Percentiles rank a stretch among this genome's conserved stretches.
Conservation (phyloP, 164 flowering plant species). For the Kalanchoe fedtschenkoi region DNA sequence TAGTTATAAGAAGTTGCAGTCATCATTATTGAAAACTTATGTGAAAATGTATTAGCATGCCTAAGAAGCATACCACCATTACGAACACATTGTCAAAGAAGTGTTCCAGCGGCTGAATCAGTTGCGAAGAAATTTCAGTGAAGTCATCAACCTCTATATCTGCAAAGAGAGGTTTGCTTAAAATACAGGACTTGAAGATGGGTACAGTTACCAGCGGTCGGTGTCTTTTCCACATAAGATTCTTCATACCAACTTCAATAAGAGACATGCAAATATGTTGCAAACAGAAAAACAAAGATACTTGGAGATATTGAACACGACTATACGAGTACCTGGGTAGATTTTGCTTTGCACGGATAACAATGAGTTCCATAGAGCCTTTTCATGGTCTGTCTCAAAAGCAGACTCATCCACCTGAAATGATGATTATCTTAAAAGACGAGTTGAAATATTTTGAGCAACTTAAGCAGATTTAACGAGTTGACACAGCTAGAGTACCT, state of each 20-base stretch:
- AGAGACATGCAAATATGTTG: neutral
- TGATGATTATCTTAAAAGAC: neutral
- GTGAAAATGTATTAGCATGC: neutral
- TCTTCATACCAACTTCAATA: too few relatives aligned
- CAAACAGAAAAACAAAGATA: neutral
- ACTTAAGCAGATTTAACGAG: neutral
- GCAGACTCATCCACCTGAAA: conserved; percentile 59
- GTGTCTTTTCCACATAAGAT: too few relatives aligned
- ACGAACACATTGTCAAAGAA: conserved; percentile 86
- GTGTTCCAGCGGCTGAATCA: conserved; percentile 74
- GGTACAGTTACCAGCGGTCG: too few relatives aligned
- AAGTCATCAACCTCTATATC: conserved; percentile 82
- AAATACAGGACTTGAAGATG: neutral
- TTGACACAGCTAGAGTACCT: conserved; percentile 29
- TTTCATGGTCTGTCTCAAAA: conserved; percentile 73
- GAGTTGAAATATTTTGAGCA: neutral
- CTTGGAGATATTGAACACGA: too few relatives aligned
- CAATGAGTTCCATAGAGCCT: conserved; percentile 62
- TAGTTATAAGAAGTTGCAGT: neutral
- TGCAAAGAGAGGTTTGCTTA: conserved; percentile 11
- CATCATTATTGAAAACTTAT: neutral
- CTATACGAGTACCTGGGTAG: conserved; percentile 47
- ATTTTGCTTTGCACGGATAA: conserved; percentile 44
- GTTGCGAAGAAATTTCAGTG: conserved; percentile 50
- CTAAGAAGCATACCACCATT: conserved; percentile 75